Evolutionary conservation across 768 basidiomycete genomes (phyloP).

Genomic region (Tulasnella sp.): DNA sequence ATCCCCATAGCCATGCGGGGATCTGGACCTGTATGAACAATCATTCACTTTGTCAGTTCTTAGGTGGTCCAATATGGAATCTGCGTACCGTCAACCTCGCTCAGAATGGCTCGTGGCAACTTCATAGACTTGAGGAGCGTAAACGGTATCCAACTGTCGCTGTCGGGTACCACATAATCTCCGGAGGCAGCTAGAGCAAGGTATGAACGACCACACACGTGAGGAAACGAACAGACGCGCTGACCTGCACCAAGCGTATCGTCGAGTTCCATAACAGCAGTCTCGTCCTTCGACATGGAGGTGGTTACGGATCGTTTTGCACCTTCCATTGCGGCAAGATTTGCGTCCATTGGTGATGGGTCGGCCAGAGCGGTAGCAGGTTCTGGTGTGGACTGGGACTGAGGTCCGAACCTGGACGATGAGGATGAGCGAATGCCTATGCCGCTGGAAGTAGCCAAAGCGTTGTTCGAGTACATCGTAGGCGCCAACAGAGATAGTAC

Average conservation of each 20-base stretch:
- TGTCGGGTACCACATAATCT: slow-evolving; percentile 16
- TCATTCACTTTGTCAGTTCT: neutral
- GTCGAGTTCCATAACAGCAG: neutral
- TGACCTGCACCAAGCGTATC: neutral
- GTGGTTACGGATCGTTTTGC: slow-evolving; percentile 3
- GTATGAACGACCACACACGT: neutral
- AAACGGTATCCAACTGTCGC: slow-evolving; percentile 19
- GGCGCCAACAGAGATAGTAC: neutral
- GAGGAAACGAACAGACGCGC: neutral
- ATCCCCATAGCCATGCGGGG: slow-evolving; percentile 47
- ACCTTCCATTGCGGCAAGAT: slow-evolving; percentile 7
- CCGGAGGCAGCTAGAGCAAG: slow-evolving; percentile 2
- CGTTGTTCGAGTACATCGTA: neutral
- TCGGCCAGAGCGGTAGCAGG: neutral
- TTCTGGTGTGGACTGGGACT: neutral
- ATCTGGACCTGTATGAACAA: neutral
- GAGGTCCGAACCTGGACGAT: no score
- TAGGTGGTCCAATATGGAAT: neutral
- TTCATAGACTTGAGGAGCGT: slow-evolving; percentile 9
- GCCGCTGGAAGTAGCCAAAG: neutral
- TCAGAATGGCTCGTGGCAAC: slow-evolving; percentile 16
- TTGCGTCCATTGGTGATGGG: neutral
- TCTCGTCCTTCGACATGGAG: neutral
- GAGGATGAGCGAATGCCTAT: no score
- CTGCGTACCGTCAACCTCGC: slow-evolving; percentile 10